Base-by-base conservation (phyloP, 257 asterid species). In the Solanum paucissectum region DNA sequence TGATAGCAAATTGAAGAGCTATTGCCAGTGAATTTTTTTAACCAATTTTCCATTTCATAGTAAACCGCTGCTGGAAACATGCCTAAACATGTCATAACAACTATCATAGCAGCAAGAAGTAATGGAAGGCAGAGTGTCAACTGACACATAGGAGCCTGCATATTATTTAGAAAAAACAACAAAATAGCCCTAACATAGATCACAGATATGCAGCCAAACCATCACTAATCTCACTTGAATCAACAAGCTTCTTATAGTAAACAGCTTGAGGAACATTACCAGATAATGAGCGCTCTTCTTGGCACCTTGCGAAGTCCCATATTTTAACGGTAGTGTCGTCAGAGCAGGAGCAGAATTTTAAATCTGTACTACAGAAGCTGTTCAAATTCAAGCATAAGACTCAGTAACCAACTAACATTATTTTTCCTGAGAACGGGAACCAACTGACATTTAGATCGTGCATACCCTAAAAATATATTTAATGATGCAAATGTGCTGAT, bases 261-360 rank as follows among this genome's bases (percentile, higher is more conserved):
- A 88, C 64, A 87, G 88, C 84, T 88, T 81, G 92, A 92, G 92
- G 86, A 88, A 95, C 98, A 94, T 96, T 95, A 96, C 99, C 99
- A 90, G 98, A 89, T 92, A 97, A 90, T 74, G 98, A 96, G 86
- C 96, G 93, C 89, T 97, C 99, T 92, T 97, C 99, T 91, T 95
- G 99, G 91, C 98, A 96, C 93, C 99, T 93, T n/a, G 99, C 99
- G n/a, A 97, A 97, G 93, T 97, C 99, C 99, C 99, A 97, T 86
- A 97, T 99, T 92, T 97, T 97, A 84, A 97, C 98, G 52, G 98
- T 95, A 86, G 98, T 96, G 90, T 97, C 99, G 88, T 97, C 99
- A 89, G 99, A 97, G 88, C 99, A 97, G 90, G 99, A 97, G 90
- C 99, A 96, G 90, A 97, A 97, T 93, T 97, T 97, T 94, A 96